Conservation (phyloP, 169 alveolate species). For the Cryptosporidium viatorum region DNA sequence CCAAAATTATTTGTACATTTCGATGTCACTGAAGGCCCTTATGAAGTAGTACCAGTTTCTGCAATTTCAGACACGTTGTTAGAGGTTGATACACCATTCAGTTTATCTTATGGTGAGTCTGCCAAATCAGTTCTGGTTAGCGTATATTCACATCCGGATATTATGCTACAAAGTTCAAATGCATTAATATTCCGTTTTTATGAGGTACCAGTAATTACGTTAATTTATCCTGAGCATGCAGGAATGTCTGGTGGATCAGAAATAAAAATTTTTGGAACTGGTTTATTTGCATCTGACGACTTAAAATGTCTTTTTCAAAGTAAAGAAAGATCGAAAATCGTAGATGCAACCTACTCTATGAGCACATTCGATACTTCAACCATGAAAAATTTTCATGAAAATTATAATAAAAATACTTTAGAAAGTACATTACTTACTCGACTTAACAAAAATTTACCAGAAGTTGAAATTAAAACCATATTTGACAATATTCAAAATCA, state of each 20-base stretch:
- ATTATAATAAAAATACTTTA: neutral
- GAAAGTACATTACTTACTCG: neutral
- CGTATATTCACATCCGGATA: slow-evolving; percentile 50
- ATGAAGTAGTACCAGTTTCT: slow-evolving; percentile 36
- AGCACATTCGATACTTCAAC: neutral
- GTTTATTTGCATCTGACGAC: slow-evolving; percentile 69
- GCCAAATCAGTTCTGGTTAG: slow-evolving; percentile 66
- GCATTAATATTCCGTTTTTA: slow-evolving; percentile 69
- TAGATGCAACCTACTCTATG: slow-evolving; percentile 67
- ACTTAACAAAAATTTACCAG: neutral
- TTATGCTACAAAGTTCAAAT: slow-evolving; percentile 34
- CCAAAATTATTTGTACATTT: slow-evolving; percentile 51
- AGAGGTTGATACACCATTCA: slow-evolving; percentile 60
- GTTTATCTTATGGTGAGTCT: slow-evolving; percentile 29
- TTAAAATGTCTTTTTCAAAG: slow-evolving; percentile 66
- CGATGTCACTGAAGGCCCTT: slow-evolving; percentile 75
- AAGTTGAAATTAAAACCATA: slow-evolving; percentile 6
- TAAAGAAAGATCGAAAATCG: slow-evolving; percentile 73
- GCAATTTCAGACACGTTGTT: slow-evolving; percentile 52
- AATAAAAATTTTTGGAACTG: slow-evolving; percentile 50
- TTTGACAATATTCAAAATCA: neutral
- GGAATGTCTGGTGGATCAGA: slow-evolving; percentile 76
- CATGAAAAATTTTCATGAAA: slow-evolving; percentile 9
- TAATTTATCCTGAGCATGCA: slow-evolving; percentile 43
- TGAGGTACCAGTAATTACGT: slow-evolving; percentile 18